phyloP scores from a whole-genome alignment of 2,329 filamentous ascomycete species.

The Plectosphaerella sp. region DNA sequence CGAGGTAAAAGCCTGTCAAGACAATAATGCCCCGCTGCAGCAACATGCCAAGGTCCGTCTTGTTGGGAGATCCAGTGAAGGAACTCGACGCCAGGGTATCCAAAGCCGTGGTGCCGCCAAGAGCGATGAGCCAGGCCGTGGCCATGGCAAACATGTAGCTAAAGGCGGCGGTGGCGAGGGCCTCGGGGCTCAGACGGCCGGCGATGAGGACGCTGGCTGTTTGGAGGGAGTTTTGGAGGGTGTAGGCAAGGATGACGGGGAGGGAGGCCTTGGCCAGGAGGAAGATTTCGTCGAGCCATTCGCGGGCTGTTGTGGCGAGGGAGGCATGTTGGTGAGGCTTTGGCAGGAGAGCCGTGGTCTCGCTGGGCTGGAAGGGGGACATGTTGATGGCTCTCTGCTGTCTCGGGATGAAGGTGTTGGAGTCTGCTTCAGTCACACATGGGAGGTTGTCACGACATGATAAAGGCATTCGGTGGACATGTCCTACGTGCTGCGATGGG shows the following conservation, averaged over 20 bases:
- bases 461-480: too few relatives aligned
- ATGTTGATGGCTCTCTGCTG: not conserved
- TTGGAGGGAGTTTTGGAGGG: conserved; percentile 80
- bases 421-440: not conserved
- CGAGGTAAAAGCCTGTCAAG: conserved; percentile 66
- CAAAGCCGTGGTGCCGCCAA: conserved; percentile 81
- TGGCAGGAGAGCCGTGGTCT: conserved; percentile 11
- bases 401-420: too few relatives aligned
- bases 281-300: conserved; percentile 50
- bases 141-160: conserved; percentile 94
- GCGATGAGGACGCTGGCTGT: conserved; percentile 79
- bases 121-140: conserved; percentile 79
- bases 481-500: too few relatives aligned
- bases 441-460: too few relatives aligned
- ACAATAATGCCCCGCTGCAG: conserved; percentile 74
- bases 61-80: conserved; percentile 77
- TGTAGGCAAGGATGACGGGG: conserved; percentile 80
- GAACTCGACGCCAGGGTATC: conserved; percentile 80
- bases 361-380: conserved; percentile 6
- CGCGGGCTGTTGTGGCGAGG: not conserved
- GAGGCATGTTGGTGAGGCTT: conserved; percentile 2
- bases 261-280: conserved; percentile 64
- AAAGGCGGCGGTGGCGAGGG: conserved; percentile 77
- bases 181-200: conserved; percentile 73
- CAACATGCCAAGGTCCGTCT: conserved; percentile 72